Conservation (phyloP, 352 stramenopile genomes). For the Phytophthora crassamura region DNA sequence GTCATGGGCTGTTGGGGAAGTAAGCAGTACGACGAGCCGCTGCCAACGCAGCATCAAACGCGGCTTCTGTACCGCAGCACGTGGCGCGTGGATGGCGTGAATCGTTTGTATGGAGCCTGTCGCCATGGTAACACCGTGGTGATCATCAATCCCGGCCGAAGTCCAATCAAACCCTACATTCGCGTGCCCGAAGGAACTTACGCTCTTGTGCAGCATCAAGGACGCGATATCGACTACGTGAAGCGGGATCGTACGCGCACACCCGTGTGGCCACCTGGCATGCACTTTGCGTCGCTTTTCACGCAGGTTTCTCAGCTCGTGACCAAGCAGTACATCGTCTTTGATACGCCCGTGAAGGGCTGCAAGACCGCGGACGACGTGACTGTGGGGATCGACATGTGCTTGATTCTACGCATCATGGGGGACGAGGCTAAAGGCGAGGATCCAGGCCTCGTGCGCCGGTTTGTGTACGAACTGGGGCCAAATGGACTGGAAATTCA, state of each 20-base stretch:
- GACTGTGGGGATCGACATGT: slow-evolving; percentile 86
- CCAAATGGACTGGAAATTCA: slow-evolving; percentile 81
- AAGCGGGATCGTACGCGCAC: slow-evolving; percentile 37
- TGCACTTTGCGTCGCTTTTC: slow-evolving; percentile 70
- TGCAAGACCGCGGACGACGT: slow-evolving; percentile 89
- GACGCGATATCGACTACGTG: too few relatives aligned
- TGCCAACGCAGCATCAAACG: slow-evolving; percentile 22
- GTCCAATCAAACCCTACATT: slow-evolving; percentile 11
- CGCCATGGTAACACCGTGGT: slow-evolving; percentile 3
- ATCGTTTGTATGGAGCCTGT: background rate
- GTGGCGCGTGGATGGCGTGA: slow-evolving; percentile 1
- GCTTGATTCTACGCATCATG: slow-evolving; percentile 86
- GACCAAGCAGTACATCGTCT: slow-evolving; percentile 88
- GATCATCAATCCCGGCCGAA: slow-evolving; percentile 65
- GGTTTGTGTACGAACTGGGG: slow-evolving; percentile 86
- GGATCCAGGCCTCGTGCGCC: slow-evolving; percentile 77
- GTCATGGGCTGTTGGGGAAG: slow-evolving; percentile 10
- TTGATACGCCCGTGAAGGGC: slow-evolving; percentile 83
- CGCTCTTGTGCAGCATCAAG: slow-evolving; percentile 44
- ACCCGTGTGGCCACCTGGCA: slow-evolving; percentile 70
- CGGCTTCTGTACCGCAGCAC: background rate
- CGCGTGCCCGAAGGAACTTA: slow-evolving; percentile 41
- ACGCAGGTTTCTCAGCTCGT: slow-evolving; percentile 84
- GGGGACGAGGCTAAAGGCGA: slow-evolving; percentile 74
- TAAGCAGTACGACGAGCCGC: background rate